A percentile compares a stretch with the other conserved stretches of the same genome.
phyloP scores from a whole-genome alignment of 2,329 filamentous ascomycete genomes.

The Pseudogymnoascus sp. region DNA sequence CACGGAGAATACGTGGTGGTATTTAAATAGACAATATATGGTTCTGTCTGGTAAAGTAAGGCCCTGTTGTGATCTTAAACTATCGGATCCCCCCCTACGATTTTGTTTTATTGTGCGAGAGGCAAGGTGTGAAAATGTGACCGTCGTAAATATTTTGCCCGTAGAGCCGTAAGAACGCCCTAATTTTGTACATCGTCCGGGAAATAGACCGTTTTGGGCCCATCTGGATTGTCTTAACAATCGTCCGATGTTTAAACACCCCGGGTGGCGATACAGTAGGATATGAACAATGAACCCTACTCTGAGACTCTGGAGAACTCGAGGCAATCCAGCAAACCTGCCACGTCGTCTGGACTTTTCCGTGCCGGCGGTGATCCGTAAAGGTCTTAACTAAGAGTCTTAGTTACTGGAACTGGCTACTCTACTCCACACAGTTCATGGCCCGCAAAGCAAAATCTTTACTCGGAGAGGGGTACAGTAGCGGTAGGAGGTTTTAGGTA shows the following conservation, averaged over 20 bases:
- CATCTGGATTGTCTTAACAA: not conserved
- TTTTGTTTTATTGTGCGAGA: not conserved
- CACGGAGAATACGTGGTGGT: not conserved
- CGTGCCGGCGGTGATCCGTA: not conserved
- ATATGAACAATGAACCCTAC: not conserved
- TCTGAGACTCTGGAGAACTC: conserved; percentile 1
- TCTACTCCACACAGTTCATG: not conserved
- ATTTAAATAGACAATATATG: not conserved
- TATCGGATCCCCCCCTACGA: not conserved
- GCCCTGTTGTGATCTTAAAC: not conserved
- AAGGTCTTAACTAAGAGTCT: conserved; percentile 2
- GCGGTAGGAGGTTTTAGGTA: conserved; percentile 4
- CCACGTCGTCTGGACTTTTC: conserved; percentile 5
- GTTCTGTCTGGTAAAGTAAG: not conserved
- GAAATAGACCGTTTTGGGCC: conserved; percentile 1
- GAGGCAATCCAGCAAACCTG: not conserved
- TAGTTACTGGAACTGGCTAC: not conserved
- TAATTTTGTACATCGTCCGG: not conserved
- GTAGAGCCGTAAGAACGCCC: not conserved
- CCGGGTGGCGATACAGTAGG: not conserved
- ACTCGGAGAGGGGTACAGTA: not conserved
- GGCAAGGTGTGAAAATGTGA: not conserved
- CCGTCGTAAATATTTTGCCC: not conserved
- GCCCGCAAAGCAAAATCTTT: conserved; percentile 1
- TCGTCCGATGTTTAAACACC: not conserved